Percentiles rank a stretch among this genome's conserved stretches.
phyloP scores from a whole-genome alignment of 2,329 filamentous ascomycete species.

The Colletotrichum tabaci region DNA sequence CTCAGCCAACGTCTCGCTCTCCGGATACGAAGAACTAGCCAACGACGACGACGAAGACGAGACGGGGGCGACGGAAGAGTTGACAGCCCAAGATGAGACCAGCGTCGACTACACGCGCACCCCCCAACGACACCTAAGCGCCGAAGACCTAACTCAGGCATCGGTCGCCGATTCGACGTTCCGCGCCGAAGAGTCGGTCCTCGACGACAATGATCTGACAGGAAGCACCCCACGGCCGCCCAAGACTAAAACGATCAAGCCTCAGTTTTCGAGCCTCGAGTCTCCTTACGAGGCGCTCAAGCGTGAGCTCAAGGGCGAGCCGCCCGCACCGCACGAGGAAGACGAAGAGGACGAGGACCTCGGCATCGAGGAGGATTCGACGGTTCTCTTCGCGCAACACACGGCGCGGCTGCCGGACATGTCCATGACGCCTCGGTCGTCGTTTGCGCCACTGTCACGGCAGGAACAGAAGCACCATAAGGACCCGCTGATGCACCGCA shows the following conservation, averaged over 20 bases:
- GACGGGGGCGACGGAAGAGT: constrained; percentile 65
- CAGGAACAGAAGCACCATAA: constrained; percentile 63
- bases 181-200: constrained; percentile 73
- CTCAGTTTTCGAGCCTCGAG: constrained; percentile 75
- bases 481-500: constrained; percentile 88
- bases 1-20: constrained; percentile 96
- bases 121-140: constrained; percentile 49
- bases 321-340: constrained; percentile 48
- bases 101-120: constrained; percentile 55
- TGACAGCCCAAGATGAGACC: constrained; percentile 70
- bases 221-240: constrained; percentile 78
- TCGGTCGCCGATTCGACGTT: constrained; percentile 53
- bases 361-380: constrained; percentile 61
- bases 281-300: constrained; percentile 84
- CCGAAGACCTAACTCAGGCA: constrained; percentile 57
- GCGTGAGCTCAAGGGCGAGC: constrained; percentile 72
- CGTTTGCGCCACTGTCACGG: constrained; percentile 55
- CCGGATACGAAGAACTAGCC: constrained; percentile 89
- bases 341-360: constrained; percentile 54
- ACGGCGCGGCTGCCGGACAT: constrained; percentile 73
- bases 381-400: constrained; percentile 65
- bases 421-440: constrained; percentile 70
- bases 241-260: constrained; percentile 63
- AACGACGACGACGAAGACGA: constrained; percentile 74
- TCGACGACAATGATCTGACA: constrained; percentile 75